Conservation (phyloP, 164 flowering plant species). For the Annona squamosa region DNA sequence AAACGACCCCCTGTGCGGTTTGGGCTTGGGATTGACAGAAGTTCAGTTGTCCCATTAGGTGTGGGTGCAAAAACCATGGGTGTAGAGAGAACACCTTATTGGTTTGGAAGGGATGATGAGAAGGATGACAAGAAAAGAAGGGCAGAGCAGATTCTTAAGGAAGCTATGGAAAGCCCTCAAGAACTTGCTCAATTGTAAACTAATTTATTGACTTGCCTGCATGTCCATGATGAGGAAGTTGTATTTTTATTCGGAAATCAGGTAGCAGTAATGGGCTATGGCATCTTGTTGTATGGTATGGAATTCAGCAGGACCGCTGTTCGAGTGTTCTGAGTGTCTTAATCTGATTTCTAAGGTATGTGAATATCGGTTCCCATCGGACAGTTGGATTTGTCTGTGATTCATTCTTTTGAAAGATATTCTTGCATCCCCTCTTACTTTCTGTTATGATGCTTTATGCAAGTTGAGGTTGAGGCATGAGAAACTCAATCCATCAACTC, state of each 20-base stretch:
- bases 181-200: conserved; percentile 74
- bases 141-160: conserved; percentile 79
- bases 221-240: conserved; percentile 11
- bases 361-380: conserved; percentile 12
- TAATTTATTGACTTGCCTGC: conserved; percentile 24
- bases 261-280: conserved; percentile 17
- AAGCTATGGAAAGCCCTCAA: conserved; percentile 65
- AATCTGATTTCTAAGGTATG: conserved; percentile 17
- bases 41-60: conserved; percentile 46
- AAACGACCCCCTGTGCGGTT: conserved; percentile 51
- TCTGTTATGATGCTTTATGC: not conserved
- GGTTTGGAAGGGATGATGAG: conserved; percentile 56
- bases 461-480: not conserved
- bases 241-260: conserved; percentile 15
- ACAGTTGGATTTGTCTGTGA: conserved; percentile 4
- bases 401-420: conserved; percentile 12
- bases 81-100: conserved; percentile 18
- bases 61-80: conserved; percentile 33
- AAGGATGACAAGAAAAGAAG: conserved; percentile 90
- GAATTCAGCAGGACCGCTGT: conserved; percentile 10
- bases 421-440: conserved; percentile 7
- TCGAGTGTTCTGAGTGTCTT: conserved; percentile 14
- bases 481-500: not conserved
- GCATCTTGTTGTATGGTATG: conserved; percentile 12
- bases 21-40: conserved; percentile 50